Base-by-base conservation (phyloP, 1,139 yeast genomes). In the Suzukiozyma palmioleophila region DNA sequence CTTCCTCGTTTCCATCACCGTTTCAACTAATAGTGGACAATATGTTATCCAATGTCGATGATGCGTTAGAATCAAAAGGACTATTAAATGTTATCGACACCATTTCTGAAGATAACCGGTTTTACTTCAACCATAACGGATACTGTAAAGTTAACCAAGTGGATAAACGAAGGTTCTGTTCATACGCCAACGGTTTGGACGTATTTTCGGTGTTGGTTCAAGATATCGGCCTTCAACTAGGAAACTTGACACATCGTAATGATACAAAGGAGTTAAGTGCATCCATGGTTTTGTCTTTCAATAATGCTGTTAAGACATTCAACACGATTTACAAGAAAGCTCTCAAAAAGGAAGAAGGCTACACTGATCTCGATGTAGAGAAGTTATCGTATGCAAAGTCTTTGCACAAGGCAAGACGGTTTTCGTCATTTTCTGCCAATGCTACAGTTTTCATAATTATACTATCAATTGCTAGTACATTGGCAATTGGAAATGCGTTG, bases 141-240 rank as follows among this genome's bases (percentile, higher is more conserved):
- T 79, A 69, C 53, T 77, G 81, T 52, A 68, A 78, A 29, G 40
- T 53, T 11, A 61, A 62, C 22, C 44, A 48, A 3, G 48, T 39
- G 8, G 45, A 51, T 4, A 47, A 46, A 10, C 43, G 41, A 5
- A 45, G 50, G 21, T 54, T 52, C 33, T 77, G 80, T 49, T 53
- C 59, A 41, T 58, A 46, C 33, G 62, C 62, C 18, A 53, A 57
- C 42, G 81, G 80, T 0, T 51, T 75, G 38, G 80, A 78, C 52
- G 49, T 76, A 8, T 54, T 73, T 16, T 61, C 75, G 4, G 68
- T 71, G 12, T 54, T 77, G 12, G 60, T 77, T 11, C 60, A 69
- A 41, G 83, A 78, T 54, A 60, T 78, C 13, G 80, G 79, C 0
- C 59, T 58, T 2, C 77, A 75, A 45, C 51, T 79, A 30, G 75